Evolutionary conservation across 1,139 yeast genomes (phyloP).

Genomic region (Geotrichum europaeum): DNA sequence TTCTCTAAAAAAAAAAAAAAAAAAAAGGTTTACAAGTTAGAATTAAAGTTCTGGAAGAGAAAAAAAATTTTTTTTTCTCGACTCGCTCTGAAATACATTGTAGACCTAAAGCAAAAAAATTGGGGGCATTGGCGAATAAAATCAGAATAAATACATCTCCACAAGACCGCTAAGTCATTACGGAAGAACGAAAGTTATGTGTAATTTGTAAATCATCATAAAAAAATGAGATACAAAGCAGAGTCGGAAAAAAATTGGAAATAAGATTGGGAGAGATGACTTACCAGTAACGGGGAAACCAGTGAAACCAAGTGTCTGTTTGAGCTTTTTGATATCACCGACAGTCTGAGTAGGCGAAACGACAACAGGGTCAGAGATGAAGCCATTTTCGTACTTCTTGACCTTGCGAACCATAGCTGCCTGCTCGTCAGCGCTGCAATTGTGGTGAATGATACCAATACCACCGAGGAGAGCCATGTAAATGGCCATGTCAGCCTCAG

Average conservation of each 20-base stretch:
- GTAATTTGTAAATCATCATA: conserved; percentile 34
- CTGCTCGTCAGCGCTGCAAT: conserved; percentile 93
- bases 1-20: conserved; percentile 44
- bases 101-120: neutral
- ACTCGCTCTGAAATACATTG: neutral
- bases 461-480: conserved; percentile 98
- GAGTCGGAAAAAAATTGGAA: conserved; percentile 1
- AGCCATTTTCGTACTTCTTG: conserved; percentile 94
- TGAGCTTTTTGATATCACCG: conserved; percentile 70
- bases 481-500: conserved; percentile 96
- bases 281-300: conserved; percentile 99
- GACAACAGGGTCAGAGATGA: conserved; percentile 90
- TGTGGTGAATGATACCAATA: conserved; percentile 97
- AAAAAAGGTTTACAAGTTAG: neutral
- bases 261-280: conserved; percentile 38
- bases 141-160: conserved; percentile 54
- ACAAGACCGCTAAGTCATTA: conserved; percentile 94
- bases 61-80: conserved; percentile 3
- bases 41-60: conserved; percentile 7
- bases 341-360: conserved; percentile 71
- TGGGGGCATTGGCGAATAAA: neutral
- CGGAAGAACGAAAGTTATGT: conserved; percentile 99
- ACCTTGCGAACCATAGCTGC: conserved; percentile 97
- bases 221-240: conserved; percentile 4
- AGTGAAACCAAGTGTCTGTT: conserved; percentile 76